These are phyloP conservation scores for Xylaria sp. DNA, from an alignment of 2,329 filamentous ascomycete genomes.

Conservation along the genomic window DNA sequence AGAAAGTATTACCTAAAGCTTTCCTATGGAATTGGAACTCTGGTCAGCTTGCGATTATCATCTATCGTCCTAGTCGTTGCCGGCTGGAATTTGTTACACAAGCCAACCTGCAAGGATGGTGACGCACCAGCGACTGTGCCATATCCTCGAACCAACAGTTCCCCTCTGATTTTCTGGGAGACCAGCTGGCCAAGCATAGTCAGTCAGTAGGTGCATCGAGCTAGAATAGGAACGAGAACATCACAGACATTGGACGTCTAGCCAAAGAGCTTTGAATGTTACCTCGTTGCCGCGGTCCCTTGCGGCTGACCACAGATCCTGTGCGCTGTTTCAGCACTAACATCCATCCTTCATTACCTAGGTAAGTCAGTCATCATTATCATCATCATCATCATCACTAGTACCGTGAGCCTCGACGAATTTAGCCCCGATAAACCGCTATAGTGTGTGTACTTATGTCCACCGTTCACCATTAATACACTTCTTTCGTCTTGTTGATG, in stretches of 20 bases:
- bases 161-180: neutral
- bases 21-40: neutral
- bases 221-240: conserved; percentile 25
- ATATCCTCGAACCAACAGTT: conserved; percentile 13
- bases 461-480: too few relatives aligned
- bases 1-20: neutral
- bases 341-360: conserved; percentile 22
- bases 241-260: neutral
- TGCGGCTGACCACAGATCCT: conserved; percentile 37
- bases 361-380: too few relatives aligned
- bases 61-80: neutral
- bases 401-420: too few relatives aligned
- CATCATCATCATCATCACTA: too few relatives aligned
- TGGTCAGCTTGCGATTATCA: neutral
- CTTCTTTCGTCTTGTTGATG: too few relatives aligned
- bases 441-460: too few relatives aligned
- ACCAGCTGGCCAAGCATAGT: neutral
- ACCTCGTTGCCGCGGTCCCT: conserved; percentile 27
- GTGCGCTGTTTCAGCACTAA: conserved; percentile 29
- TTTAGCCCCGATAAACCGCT: too few relatives aligned
- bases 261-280: conserved; percentile 15
- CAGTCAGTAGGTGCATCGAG: conserved; percentile 6
- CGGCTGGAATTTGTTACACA: neutral
- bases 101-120: neutral
- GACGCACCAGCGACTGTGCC: conserved; percentile 8